phyloP scores from a whole-genome alignment of 2,329 filamentous ascomycete genomes.

The Talaromyces atroroseus region DNA sequence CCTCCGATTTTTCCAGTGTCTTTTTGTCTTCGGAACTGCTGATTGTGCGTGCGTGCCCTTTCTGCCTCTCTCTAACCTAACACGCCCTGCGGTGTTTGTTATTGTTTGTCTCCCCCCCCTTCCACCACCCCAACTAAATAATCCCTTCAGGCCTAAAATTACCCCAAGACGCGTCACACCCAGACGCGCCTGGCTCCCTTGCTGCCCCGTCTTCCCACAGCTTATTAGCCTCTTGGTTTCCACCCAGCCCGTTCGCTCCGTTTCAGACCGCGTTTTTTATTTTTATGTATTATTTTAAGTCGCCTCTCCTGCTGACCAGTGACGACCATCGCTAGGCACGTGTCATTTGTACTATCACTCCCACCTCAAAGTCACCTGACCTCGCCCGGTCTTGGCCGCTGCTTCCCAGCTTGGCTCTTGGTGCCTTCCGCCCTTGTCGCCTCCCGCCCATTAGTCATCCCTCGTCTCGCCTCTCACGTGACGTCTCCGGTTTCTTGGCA shows the following conservation, averaged over 20 bases:
- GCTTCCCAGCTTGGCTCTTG: conserved; percentile 14
- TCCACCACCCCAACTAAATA: not conserved
- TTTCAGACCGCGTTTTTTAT: conserved; percentile 1
- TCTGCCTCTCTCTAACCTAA: conserved; percentile 12
- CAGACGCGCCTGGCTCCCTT: conserved; percentile 10
- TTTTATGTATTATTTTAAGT: not conserved
- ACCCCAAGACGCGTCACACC: conserved; percentile 1
- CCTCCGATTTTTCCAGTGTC: conserved; percentile 32
- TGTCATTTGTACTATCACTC: conserved; percentile 1
- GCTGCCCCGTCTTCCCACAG: not conserved
- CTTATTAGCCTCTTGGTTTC: conserved; percentile 14
- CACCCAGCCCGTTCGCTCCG: not conserved
- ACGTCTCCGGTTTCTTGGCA: conserved; percentile 33
- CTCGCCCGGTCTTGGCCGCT: conserved; percentile 14
- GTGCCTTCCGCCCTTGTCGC: conserved; percentile 12
- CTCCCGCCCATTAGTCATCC: conserved; percentile 20
- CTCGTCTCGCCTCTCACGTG: conserved; percentile 31
- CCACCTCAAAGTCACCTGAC: conserved; percentile 17
- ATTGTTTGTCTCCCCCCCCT: conserved; percentile 1
- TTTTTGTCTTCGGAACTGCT: conserved; percentile 31
- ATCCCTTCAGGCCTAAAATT: conserved; percentile 1
- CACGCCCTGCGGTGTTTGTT: not conserved
- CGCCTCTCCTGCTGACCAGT: not conserved
- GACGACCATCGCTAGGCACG: conserved; percentile 1
- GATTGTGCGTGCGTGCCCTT: conserved; percentile 20